Percentiles rank a stretch among this genome's conserved stretches.
Conservation (phyloP, 2,329 filamentous ascomycete genomes). For the Aspergillus japonicus region DNA sequence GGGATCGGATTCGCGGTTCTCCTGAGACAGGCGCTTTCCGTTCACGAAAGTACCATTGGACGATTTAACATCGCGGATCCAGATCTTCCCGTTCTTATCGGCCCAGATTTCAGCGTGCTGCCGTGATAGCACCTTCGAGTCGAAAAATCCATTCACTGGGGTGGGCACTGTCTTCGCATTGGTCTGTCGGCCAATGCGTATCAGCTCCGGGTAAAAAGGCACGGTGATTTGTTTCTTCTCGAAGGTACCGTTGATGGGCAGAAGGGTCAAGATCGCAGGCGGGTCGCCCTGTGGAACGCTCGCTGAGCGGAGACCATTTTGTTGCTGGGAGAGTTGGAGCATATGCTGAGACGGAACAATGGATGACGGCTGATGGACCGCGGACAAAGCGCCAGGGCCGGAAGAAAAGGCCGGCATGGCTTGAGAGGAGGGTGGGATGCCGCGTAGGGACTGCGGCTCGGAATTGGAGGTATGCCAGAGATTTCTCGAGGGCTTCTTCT, state of each 20-base stretch:
- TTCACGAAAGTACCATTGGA: conserved; percentile 99
- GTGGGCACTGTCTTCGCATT: conserved; percentile 95
- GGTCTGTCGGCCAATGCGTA: conserved; percentile 92
- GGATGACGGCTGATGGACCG: conserved; percentile 61
- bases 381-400: conserved; percentile 61
- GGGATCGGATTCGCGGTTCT: conserved; percentile 94
- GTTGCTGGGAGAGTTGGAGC: conserved; percentile 60
- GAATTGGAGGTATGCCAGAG: conserved; percentile 66
- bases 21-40: conserved; percentile 80
- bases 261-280: conserved; percentile 77
- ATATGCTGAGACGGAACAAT: conserved; percentile 69
- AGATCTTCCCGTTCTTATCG: conserved; percentile 80
- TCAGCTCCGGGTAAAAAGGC: conserved; percentile 87
- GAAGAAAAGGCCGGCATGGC: conserved; percentile 59
- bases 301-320: conserved; percentile 54
- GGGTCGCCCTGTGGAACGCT: conserved; percentile 54
- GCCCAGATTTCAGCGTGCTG: conserved; percentile 97
- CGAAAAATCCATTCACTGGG: conserved; percentile 89
- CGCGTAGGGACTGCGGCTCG: conserved; percentile 63
- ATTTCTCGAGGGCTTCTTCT: conserved; percentile 51
- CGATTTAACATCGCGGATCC: conserved; percentile 95
- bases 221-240: conserved; percentile 95
- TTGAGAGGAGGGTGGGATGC: conserved; percentile 61
- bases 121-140: conserved; percentile 94
- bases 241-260: conserved; percentile 93